A percentile compares a stretch with the other conserved stretches of the same genome.
Evolutionary conservation across 2,329 filamentous ascomycete genomes (phyloP).

Genomic region (Aspergillus intermedius): DNA sequence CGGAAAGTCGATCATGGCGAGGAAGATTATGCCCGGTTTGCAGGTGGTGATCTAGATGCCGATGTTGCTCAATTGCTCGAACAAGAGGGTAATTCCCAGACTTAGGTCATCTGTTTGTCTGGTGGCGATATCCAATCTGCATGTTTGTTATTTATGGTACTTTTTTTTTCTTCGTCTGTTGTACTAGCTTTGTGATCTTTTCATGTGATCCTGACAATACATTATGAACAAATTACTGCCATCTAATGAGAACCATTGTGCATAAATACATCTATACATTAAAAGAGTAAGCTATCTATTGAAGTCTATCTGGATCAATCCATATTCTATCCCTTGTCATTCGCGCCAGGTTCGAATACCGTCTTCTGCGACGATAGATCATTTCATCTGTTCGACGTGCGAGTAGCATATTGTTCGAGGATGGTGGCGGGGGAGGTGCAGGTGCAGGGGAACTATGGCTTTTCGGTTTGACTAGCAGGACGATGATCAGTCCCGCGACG

Average conservation of each 20-base stretch:
- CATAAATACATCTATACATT: slow-evolving; percentile 15
- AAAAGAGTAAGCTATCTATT: slow-evolving; percentile 14
- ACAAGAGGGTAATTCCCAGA: slow-evolving; percentile 32
- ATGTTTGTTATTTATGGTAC: background rate
- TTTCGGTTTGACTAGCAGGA: slow-evolving; percentile 75
- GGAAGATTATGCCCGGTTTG: slow-evolving; percentile 41
- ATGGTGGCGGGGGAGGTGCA: slow-evolving; percentile 16
- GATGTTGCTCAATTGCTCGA: slow-evolving; percentile 56
- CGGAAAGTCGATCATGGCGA: slow-evolving; percentile 44
- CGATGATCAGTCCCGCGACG: slow-evolving; percentile 78
- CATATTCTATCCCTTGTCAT: slow-evolving; percentile 22
- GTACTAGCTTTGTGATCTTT: background rate
- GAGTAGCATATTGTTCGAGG: slow-evolving; percentile 11
- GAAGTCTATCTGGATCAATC: slow-evolving; percentile 31
- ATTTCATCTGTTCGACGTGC: slow-evolving; percentile 9
- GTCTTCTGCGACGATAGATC: slow-evolving; percentile 15
- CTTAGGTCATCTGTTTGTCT: slow-evolving; percentile 1
- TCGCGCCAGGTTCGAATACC: slow-evolving; percentile 15
- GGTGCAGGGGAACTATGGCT: slow-evolving; percentile 17
- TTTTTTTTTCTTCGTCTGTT: background rate
- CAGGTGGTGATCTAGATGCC: slow-evolving; percentile 52
- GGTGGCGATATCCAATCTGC: background rate
- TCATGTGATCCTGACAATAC: background rate
- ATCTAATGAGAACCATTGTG: slow-evolving; percentile 7
- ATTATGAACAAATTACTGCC: background rate